Base-by-base conservation (phyloP, 2,329 filamentous ascomycete genomes). In the Westerdykella ornata region DNA sequence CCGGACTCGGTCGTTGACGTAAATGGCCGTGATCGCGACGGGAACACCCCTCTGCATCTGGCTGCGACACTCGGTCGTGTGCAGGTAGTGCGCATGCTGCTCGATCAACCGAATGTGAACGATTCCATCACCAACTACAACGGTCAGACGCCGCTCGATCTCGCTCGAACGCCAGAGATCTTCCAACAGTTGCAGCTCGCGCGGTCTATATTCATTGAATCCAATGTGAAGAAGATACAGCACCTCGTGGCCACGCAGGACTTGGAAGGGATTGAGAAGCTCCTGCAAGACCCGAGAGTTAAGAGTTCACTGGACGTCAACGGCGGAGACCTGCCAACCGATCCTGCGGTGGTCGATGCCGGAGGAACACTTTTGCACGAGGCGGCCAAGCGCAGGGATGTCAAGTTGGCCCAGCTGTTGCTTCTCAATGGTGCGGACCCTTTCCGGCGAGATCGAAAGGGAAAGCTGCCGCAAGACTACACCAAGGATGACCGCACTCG, bases 321-420 rank as follows among this genome's bases (percentile, higher is more conserved):
- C 67, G 88, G 85, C 51, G 80, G 85, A 47, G 90, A 97, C 52
- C 80, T 97, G 41, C 84, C 85, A 4, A 90, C 85, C 2, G 89
- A 97, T 44, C 78, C 81, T 1, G 70, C 73, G 3, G 94, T 88
- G 0, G 72, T 83, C 1, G 82, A 94, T 53, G 76, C 81, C 5
- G 92, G 92, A n/a, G 94, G 92, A 9, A 96, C 88, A 1, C 71
- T 98, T 7, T 74, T 98, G 22, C 92, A 98, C 62, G 90, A 98
- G 64, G 92, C 90, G 0, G 89, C 92, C 5, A 81, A 88, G 53
- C 88, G 84, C 63, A 88, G 80, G 68, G 89, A 98, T 58, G 82
- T 81, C 17, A 84, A 85, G 54, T 76, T 98, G 16, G 94, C 95
- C 44, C 86, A 97, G 61, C 77, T 95, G 14, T 75, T 98, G 11